A percentile compares a stretch with the other conserved stretches of the same genome.
Conservation (phyloP, 768 basidiomycete genomes). For the Trametes gibbosa region DNA sequence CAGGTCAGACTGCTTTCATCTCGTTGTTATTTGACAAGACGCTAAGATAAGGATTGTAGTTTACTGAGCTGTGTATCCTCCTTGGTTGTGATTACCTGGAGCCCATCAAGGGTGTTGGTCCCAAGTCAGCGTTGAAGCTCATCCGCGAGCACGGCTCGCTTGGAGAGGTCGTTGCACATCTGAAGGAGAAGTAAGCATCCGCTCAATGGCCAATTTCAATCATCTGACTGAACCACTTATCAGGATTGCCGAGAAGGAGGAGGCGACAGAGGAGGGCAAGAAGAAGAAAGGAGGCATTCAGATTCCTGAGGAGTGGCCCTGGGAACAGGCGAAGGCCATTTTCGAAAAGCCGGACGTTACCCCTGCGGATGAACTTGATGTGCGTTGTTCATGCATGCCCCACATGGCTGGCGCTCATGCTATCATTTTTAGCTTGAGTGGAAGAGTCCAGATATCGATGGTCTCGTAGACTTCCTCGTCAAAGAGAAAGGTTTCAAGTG, state of each 20-base stretch:
- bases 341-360: constrained; percentile 90
- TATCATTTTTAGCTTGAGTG: constrained; percentile 71
- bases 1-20: constrained; percentile 45
- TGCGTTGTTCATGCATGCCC: constrained; percentile 31
- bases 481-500: constrained; percentile 97
- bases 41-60: constrained; percentile 43
- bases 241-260: constrained; percentile 44
- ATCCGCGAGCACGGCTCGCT: constrained; percentile 79
- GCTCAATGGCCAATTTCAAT: too few species aligned
- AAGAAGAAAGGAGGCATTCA: constrained; percentile 74
- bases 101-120: constrained; percentile 96
- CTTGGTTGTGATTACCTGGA: constrained; percentile 99
- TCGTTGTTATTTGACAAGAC: background rate
- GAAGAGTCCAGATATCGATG: constrained; percentile 90
- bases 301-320: constrained; percentile 95
- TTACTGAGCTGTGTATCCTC: constrained; percentile 93
- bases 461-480: constrained; percentile 90
- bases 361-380: constrained; percentile 83
- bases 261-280: constrained; percentile 46
- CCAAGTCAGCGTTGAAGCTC: constrained; percentile 92
- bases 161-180: constrained; percentile 68
- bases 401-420: background rate
- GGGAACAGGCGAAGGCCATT: constrained; percentile 90
- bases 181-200: constrained; percentile 66
- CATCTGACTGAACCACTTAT: background rate